Evolutionary conservation across 2,329 filamentous ascomycete species (phyloP).

Genomic region (Phoma herbarum): DNA sequence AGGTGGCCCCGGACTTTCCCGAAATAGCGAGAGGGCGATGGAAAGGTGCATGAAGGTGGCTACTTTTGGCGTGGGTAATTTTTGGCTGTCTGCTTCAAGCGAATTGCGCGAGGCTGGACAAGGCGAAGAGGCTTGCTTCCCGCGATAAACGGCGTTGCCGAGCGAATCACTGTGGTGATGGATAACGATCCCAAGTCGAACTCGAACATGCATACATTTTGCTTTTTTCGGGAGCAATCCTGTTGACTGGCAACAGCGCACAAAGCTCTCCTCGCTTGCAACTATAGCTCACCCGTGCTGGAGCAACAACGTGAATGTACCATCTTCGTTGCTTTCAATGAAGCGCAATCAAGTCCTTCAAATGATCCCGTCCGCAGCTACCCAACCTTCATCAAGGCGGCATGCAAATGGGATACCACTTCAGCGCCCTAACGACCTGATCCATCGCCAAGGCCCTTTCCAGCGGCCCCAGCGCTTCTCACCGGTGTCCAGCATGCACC

Average conservation of each 20-base stretch:
- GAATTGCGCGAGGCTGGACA: constrained; percentile 11
- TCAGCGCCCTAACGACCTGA: neutral
- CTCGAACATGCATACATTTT: neutral
- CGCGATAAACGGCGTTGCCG: neutral
- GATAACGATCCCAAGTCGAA: neutral
- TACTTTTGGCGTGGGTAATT: constrained; percentile 6
- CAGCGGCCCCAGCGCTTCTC: neutral
- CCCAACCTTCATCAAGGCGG: too few relatives aligned
- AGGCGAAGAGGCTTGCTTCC: neutral
- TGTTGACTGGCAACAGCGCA: neutral
- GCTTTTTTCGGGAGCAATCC: neutral
- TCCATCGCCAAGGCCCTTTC: neutral
- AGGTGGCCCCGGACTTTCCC: constrained; percentile 1
- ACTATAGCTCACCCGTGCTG: too few relatives aligned
- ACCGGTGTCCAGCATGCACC: neutral
- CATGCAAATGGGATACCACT: too few relatives aligned
- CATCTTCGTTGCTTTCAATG: too few relatives aligned
- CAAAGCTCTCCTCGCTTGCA: too few relatives aligned
- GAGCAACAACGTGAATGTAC: too few relatives aligned
- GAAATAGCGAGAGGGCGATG: neutral
- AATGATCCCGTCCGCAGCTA: too few relatives aligned
- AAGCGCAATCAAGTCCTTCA: too few relatives aligned
- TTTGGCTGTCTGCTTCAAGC: constrained; percentile 1
- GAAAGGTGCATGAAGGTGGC: constrained; percentile 6
- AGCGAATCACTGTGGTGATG: neutral